Evolutionary conservation across 139 green algal genomes (phyloP), one percentile per base, ranked within the genome.

Genomic region (Tetraselmis chui): DNA sequence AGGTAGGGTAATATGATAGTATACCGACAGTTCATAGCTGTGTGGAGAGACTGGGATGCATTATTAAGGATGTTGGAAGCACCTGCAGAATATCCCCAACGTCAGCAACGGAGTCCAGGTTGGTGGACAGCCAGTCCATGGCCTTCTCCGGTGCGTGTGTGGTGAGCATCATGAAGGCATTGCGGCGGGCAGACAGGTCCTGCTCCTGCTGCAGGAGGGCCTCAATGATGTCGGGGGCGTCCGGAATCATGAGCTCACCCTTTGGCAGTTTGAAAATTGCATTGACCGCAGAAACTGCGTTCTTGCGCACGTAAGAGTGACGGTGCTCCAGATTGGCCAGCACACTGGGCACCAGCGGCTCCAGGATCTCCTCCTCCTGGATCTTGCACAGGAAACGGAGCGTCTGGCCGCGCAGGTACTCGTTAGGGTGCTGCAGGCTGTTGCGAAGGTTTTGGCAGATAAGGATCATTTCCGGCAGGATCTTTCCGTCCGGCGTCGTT

Each of bases 371-470:
- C 80, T 97, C 92, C 89, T 99, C 97, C 25, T 88, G 85, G 77
- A 99, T 96, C 26, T 97, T 89, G 89, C 95, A 98, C 58, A 99
- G 89, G 87, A 99, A 99, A 29, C 96, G 85, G 76, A 99, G 91
- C 11, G 97, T 99, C 30, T 95, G 92, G 2, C 97, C 97, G 1
- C 97, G 87, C 1, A 99, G 91, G 90, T 98, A 99, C 89, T 99
- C 97, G 84, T 99, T 99, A 24, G 97, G 97, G 83, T 99, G 97
- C 91, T 99, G 97, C 80, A 99, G 87, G 90, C 98, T 99, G 92
- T 99, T 99, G 28, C 97, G 88, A 80, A 99, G 91, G 88, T 99
- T 99, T 87, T 99, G 97, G 85, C 97, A 99, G 82, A 99, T 98
- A 1, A 99, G 91, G 84, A 99, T 99, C 97, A 99, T 99, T 83